Percentiles rank a stretch among this genome's conserved stretches.
Conservation (phyloP, 495 filamentous ascomycete species). For the Copromyces sp. region DNA sequence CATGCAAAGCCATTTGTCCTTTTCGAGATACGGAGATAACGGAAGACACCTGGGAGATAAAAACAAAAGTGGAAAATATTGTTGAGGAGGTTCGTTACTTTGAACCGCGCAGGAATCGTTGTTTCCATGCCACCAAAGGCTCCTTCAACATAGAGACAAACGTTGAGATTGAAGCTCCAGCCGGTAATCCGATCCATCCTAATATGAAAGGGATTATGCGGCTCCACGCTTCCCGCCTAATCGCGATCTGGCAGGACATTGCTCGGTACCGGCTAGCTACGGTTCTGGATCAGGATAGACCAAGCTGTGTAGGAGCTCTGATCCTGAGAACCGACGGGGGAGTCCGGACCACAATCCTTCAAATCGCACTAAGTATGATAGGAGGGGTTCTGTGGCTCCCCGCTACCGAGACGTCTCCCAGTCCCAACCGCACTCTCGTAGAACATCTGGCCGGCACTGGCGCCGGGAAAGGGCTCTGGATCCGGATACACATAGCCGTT, state of each 20-base stretch:
- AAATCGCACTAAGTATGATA: constrained; percentile 33
- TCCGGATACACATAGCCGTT: constrained; percentile 63
- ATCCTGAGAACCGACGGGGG: constrained; percentile 30
- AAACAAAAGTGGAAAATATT: neutral
- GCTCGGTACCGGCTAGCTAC: neutral
- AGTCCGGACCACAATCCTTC: constrained; percentile 25
- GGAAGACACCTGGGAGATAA: neutral
- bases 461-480: constrained; percentile 47
- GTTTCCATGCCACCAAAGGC: neutral
- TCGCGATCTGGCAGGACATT: neutral
- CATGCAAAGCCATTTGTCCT: neutral
- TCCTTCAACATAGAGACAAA: neutral
- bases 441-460: constrained; percentile 49
- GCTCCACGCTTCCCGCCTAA: neutral
- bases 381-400: constrained; percentile 51
- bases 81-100: neutral
- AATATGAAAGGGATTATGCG: neutral
- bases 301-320: neutral
- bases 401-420: constrained; percentile 55
- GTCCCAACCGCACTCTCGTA: constrained; percentile 49
- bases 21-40: neutral
- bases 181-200: neutral
- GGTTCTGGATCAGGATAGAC: neutral
- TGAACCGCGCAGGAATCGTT: neutral
- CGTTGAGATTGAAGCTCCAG: neutral